phyloP scores from a whole-genome alignment of 2,329 filamentous ascomycete genomes.

The Monosporascus ibericus region DNA sequence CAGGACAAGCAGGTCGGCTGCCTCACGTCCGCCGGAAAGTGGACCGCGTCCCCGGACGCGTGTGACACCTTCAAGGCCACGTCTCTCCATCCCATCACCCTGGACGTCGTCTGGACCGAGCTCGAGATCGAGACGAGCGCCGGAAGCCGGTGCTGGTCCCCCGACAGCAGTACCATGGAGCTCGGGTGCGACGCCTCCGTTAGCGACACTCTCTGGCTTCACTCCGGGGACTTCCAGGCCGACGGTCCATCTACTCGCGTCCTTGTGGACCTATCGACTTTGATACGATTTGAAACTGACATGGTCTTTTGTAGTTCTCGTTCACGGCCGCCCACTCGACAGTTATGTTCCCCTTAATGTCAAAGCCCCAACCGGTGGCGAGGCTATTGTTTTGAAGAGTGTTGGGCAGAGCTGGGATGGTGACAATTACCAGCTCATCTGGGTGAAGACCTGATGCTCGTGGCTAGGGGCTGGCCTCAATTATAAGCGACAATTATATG shows the following conservation, averaged over 20 bases:
- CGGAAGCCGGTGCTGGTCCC: conserved; percentile 5
- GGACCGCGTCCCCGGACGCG: conserved; percentile 4
- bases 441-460: background rate
- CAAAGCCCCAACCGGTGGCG: background rate
- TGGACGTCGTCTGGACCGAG: conserved; percentile 3
- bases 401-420: conserved; percentile 3
- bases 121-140: conserved; percentile 3
- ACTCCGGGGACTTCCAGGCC: conserved; percentile 2
- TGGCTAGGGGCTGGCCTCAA: too few species aligned
- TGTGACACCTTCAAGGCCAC: conserved; percentile 5
- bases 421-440: conserved; percentile 8
- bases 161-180: conserved; percentile 1
- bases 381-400: conserved; percentile 1
- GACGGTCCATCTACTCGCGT: conserved; percentile 1
- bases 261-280: background rate
- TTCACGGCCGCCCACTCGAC: conserved; percentile 2
- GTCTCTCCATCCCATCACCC: conserved; percentile 1
- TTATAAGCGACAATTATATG: too few species aligned
- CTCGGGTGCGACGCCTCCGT: conserved; percentile 3
- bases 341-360: conserved; percentile 3
- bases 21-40: conserved; percentile 4
- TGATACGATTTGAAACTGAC: background rate
- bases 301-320: conserved; percentile 1
- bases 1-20: conserved; percentile 4
- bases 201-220: conserved; percentile 2